Percentiles rank a stretch among this genome's conserved stretches.
These are phyloP conservation scores for Umbelopsis ramanniana DNA, from an alignment of 192 early-diverging fungal species.

Conservation along the genomic window DNA sequence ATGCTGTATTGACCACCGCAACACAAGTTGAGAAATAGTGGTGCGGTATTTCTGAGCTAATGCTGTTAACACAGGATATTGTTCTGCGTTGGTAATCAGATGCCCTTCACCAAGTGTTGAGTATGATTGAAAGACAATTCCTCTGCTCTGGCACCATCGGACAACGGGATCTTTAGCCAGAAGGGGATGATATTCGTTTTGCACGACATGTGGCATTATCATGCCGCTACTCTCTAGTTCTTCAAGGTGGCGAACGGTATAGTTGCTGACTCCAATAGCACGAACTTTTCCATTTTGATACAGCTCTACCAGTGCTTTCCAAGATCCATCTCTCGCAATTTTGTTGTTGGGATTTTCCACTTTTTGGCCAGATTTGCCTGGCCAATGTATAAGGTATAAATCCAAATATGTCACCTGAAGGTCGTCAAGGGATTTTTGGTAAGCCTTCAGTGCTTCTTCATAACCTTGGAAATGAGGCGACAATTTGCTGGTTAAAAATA, in stretches of 20 bases:
- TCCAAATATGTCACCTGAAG: slow-evolving; percentile 73
- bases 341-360: background rate
- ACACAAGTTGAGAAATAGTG: slow-evolving; percentile 10
- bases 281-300: slow-evolving; percentile 59
- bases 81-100: slow-evolving; percentile 33
- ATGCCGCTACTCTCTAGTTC: slow-evolving; percentile 60
- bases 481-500: slow-evolving; percentile 8
- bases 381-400: slow-evolving; percentile 81
- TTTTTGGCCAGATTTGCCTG: slow-evolving; percentile 50
- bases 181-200: slow-evolving; percentile 74
- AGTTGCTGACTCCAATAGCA: slow-evolving; percentile 78
- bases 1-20: slow-evolving; percentile 15
- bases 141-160: slow-evolving; percentile 54
- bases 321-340: background rate
- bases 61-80: slow-evolving; percentile 25
- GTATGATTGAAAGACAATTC: slow-evolving; percentile 71
- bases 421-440: slow-evolving; percentile 56
- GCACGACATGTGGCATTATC: slow-evolving; percentile 67
- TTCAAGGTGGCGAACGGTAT: slow-evolving; percentile 59
- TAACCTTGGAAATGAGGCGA: slow-evolving; percentile 8
- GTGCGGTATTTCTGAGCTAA: slow-evolving; percentile 30
- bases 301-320: slow-evolving; percentile 60
- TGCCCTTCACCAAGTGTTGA: slow-evolving; percentile 71
- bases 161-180: slow-evolving; percentile 61
- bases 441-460: slow-evolving; percentile 40